phyloP scores from a whole-genome alignment of 305 asterid genomes.

The Plantago lanceolata region DNA sequence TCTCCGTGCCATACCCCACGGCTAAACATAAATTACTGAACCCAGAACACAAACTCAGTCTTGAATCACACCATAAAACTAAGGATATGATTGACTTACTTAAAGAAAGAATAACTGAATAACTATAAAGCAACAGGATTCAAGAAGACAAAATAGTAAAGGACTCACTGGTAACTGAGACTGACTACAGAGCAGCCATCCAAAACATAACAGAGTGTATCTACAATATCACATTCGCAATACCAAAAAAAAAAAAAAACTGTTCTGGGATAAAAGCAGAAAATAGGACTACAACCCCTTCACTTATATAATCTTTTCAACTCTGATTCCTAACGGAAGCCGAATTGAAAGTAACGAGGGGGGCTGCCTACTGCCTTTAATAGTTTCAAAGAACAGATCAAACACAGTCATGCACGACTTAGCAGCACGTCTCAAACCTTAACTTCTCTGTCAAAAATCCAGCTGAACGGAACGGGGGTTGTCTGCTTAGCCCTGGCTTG shows the following conservation, averaged over 20 bases:
- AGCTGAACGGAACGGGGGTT: slow-evolving; percentile 55
- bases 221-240: neutral
- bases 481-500: slow-evolving; percentile 42
- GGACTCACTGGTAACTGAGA: neutral
- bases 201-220: neutral
- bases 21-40: too few species aligned
- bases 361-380: neutral
- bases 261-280: neutral
- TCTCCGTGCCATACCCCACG: too few species aligned
- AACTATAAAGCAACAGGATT: too few species aligned
- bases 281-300: neutral
- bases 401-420: neutral
- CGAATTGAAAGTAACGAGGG: slow-evolving; percentile 1
- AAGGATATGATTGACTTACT: too few species aligned
- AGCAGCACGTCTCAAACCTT: slow-evolving; percentile 32
- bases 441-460: slow-evolving; percentile 58
- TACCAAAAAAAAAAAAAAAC: neutral
- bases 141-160: too few species aligned
- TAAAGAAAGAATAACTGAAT: too few species aligned
- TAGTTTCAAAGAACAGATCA: neutral
- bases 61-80: too few species aligned
- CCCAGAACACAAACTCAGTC: too few species aligned
- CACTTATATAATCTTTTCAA: slow-evolving; percentile 5
- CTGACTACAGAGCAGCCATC: neutral
- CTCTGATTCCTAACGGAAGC: neutral